Percentiles rank a stretch among this genome's conserved stretches.
These are phyloP conservation scores for Ogataea neopini DNA, from an alignment of 805 yeast genomes.

Conservation along the genomic window DNA sequence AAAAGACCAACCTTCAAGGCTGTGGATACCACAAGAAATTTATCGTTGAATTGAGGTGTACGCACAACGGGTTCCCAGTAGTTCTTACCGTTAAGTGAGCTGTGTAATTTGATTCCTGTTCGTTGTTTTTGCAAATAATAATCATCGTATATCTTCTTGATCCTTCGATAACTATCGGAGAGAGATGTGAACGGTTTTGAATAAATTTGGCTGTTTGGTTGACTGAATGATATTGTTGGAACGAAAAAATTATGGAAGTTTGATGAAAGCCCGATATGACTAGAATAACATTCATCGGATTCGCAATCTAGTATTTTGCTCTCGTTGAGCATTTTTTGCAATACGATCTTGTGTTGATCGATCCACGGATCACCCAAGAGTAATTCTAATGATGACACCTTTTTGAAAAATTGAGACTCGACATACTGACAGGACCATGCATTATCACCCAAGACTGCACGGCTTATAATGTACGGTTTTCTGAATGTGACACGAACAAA, in stretches of 20 bases:
- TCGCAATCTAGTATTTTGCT: constrained; percentile 42
- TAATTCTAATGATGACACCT: constrained; percentile 49
- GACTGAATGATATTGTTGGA: constrained; percentile 26
- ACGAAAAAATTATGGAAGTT: constrained; percentile 31
- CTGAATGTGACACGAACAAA: constrained; percentile 33
- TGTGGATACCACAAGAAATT: constrained; percentile 46
- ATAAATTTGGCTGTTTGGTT: constrained; percentile 10
- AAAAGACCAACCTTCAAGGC: constrained; percentile 46
- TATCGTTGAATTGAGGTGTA: constrained; percentile 27
- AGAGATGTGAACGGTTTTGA: constrained; percentile 21
- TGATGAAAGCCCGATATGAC: constrained; percentile 42
- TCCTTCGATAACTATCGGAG: constrained; percentile 31
- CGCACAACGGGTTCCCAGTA: constrained; percentile 32
- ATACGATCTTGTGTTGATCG: constrained; percentile 33
- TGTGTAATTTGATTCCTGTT: constrained; percentile 18
- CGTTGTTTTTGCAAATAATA: constrained; percentile 29
- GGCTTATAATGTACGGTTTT: constrained; percentile 30
- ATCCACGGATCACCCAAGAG: constrained; percentile 47
- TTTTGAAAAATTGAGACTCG: constrained; percentile 42
- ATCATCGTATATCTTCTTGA: constrained; percentile 32
- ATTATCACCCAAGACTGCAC: constrained; percentile 44
- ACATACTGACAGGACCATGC: constrained; percentile 56
- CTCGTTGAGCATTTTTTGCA: constrained; percentile 39
- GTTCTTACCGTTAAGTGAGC: constrained; percentile 28
- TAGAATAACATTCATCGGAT: constrained; percentile 41